phyloP scores from a whole-genome alignment of 2,329 filamentous ascomycete species.

The Mollisia scopiformis region DNA sequence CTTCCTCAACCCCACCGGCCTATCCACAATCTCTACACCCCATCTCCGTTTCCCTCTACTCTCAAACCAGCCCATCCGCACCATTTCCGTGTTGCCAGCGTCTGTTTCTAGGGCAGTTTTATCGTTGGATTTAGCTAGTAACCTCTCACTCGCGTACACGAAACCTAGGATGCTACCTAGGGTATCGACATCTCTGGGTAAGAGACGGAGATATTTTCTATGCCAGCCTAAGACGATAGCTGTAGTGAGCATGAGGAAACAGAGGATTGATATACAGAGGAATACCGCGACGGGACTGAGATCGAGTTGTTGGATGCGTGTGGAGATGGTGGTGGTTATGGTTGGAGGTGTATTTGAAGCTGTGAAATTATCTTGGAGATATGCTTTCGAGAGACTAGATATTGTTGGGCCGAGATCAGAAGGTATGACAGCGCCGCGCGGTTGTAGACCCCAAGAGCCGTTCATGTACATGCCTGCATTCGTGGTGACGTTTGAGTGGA shows the following conservation, averaged over 20 bases:
- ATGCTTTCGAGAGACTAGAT: not conserved
- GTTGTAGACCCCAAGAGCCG: slow-evolving; percentile 14
- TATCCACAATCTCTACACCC: slow-evolving; percentile 17
- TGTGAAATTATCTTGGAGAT: slow-evolving; percentile 6
- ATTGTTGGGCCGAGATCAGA: slow-evolving; percentile 11
- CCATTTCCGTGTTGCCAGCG: not conserved
- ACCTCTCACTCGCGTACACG: slow-evolving; percentile 17
- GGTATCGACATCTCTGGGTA: slow-evolving; percentile 21
- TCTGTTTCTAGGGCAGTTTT: not conserved
- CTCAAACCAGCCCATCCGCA: slow-evolving; percentile 10
- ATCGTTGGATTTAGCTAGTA: not conserved
- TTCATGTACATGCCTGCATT: slow-evolving; percentile 11
- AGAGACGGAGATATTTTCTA: slow-evolving; percentile 1
- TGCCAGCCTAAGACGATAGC: slow-evolving; percentile 1
- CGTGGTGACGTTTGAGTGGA: slow-evolving; percentile 2
- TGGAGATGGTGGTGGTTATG: not conserved
- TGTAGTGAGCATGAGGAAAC: slow-evolving; percentile 6
- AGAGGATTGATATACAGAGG: slow-evolving; percentile 13
- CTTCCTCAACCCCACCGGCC: not conserved
- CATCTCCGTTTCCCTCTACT: slow-evolving; percentile 7
- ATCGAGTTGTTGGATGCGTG: slow-evolving; percentile 8
- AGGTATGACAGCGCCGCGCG: slow-evolving; percentile 3
- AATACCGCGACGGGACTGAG: slow-evolving; percentile 12
- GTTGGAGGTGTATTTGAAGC: slow-evolving; percentile 1
- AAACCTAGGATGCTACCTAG: slow-evolving; percentile 16